Percentiles rank a stretch among this genome's conserved stretches.
Conservation (phyloP, 2,329 filamentous ascomycete species). For the Gnomoniopsis sp. region DNA sequence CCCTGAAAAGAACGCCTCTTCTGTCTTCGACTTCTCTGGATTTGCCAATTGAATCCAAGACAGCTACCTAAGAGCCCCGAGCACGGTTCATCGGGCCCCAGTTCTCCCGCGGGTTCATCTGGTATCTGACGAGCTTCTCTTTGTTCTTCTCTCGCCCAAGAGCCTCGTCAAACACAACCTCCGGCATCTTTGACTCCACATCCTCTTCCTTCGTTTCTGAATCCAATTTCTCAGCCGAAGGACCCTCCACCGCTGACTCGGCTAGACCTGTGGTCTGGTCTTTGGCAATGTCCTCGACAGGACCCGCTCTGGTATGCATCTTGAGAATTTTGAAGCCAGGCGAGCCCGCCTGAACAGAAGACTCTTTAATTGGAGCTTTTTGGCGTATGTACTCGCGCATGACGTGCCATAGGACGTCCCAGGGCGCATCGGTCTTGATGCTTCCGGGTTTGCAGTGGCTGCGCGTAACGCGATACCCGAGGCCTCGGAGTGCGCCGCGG, state of each 20-base stretch:
- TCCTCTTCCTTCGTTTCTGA: constrained; percentile 18
- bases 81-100: constrained; percentile 81
- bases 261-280: constrained; percentile 36
- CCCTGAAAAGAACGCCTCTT: too few species aligned
- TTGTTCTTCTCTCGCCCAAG: constrained; percentile 67
- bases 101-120: constrained; percentile 83
- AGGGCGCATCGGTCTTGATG: constrained; percentile 91
- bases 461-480: constrained; percentile 79
- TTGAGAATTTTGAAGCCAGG: constrained; percentile 69
- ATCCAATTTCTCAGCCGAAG: background rate
- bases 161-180: constrained; percentile 69
- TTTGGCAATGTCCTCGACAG: constrained; percentile 22
- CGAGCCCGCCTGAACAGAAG: constrained; percentile 65
- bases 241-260: constrained; percentile 20
- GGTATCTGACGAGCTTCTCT: constrained; percentile 78
- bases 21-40: too few species aligned
- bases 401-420: constrained; percentile 85
- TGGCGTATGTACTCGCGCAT: constrained; percentile 90
- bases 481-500: constrained; percentile 73
- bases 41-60: too few species aligned
- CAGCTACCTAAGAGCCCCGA: constrained; percentile 28
- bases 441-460: constrained; percentile 88
- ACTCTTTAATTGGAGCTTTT: constrained; percentile 71
- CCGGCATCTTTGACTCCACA: constrained; percentile 30
- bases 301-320: constrained; percentile 22